These are phyloP conservation scores for Tricholoma saponaceum DNA, from an alignment of 768 basidiomycete genomes.

Conservation along the genomic window DNA sequence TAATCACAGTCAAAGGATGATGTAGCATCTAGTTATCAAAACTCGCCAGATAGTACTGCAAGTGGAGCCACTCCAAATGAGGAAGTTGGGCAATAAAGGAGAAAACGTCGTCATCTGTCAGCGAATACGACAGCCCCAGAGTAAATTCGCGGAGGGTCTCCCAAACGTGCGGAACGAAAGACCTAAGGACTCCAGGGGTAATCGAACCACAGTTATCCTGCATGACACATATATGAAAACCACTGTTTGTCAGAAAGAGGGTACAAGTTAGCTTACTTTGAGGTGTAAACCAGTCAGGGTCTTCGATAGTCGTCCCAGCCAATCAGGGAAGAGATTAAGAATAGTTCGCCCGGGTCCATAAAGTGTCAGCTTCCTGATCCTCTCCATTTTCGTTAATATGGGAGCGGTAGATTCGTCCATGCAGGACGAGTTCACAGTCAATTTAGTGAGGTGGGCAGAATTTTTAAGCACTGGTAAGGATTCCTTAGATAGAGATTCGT, in stretches of 20 bases:
- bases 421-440: conserved; percentile 35
- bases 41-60: conserved; percentile 51
- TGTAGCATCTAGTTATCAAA: neutral
- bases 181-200: conserved; percentile 53
- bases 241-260: neutral
- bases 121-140: conserved; percentile 56
- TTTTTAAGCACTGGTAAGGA: conserved; percentile 20
- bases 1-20: neutral
- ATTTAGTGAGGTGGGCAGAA: conserved; percentile 17
- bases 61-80: conserved; percentile 32
- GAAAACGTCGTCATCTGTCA: conserved; percentile 51
- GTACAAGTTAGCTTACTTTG: conserved; percentile 26
- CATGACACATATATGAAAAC: neutral
- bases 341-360: conserved; percentile 36
- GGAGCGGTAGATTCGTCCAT: conserved; percentile 26
- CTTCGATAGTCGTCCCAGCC: conserved; percentile 34
- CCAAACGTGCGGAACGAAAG: conserved; percentile 35
- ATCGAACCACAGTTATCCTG: conserved; percentile 62
- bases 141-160: conserved; percentile 33
- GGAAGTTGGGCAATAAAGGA: conserved; percentile 38
- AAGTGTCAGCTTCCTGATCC: conserved; percentile 28
- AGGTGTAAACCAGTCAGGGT: conserved; percentile 38
- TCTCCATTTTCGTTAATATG: conserved; percentile 22
- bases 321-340: conserved; percentile 38
- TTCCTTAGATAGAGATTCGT: conserved; percentile 29